Conservation (phyloP, 805 yeast genomes). For the Barnettozyma populi region DNA sequence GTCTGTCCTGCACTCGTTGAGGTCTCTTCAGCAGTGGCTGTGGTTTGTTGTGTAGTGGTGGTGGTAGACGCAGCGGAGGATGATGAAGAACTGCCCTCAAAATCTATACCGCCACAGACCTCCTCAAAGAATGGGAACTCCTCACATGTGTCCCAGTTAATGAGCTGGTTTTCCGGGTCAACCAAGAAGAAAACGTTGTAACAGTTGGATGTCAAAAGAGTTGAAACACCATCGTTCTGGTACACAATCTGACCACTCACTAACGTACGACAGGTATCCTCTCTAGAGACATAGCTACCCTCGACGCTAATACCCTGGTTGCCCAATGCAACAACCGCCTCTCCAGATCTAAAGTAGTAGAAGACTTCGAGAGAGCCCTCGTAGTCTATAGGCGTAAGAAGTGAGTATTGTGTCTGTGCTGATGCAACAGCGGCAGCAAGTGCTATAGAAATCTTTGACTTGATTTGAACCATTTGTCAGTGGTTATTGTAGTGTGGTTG, state of each 20-base stretch:
- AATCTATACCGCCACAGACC: constrained; percentile 9
- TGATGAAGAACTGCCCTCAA: background rate
- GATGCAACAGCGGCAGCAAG: constrained; percentile 18
- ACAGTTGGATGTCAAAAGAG: constrained; percentile 22
- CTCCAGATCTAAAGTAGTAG: constrained; percentile 20
- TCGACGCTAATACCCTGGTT: constrained; percentile 15
- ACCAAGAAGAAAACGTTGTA: constrained; percentile 20
- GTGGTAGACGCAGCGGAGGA: background rate
- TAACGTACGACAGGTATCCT: constrained; percentile 12
- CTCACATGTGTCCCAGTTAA: constrained; percentile 21
- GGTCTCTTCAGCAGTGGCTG: constrained; percentile 7
- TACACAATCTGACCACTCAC: constrained; percentile 21
- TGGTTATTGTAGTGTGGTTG: background rate
- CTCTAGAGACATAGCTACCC: constrained; percentile 11
- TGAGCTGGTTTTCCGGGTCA: constrained; percentile 7
- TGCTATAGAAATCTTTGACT: constrained; percentile 2
- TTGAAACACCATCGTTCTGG: constrained; percentile 10
- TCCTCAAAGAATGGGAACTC: constrained; percentile 23
- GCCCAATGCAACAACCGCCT: constrained; percentile 8
- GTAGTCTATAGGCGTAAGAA: constrained; percentile 15
- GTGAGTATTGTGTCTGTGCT: constrained; percentile 12
- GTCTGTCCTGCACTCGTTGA: constrained; percentile 10
- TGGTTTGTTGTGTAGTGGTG: constrained; percentile 3
- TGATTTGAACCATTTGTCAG: constrained; percentile 8
- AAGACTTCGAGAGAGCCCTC: constrained; percentile 13